Conservation (phyloP, 768 basidiomycete genomes). For the Suillus ampliporus region DNA sequence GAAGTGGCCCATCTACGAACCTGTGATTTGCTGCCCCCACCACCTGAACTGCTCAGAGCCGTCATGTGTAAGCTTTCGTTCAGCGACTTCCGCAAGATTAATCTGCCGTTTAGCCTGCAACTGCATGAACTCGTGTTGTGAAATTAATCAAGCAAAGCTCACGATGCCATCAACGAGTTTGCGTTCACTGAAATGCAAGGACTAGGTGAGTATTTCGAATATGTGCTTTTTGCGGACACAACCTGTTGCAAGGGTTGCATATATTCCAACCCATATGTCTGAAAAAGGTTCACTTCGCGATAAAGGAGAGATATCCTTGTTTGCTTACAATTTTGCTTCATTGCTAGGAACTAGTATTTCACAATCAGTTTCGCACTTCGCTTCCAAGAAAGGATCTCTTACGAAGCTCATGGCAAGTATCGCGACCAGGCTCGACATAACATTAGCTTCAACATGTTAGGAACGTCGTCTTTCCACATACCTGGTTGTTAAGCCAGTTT, state of each 20-base stretch:
- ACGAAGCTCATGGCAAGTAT: neutral
- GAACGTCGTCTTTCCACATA: neutral
- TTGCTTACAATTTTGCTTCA: slow-evolving; percentile 6
- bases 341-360: neutral
- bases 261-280: slow-evolving; percentile 10
- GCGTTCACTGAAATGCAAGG: neutral
- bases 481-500: slow-evolving; percentile 11
- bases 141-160: neutral
- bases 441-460: neutral
- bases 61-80: neutral
- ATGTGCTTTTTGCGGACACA: neutral
- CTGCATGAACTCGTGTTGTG: neutral
- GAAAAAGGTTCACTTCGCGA: neutral
- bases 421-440: neutral
- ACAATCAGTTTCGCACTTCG: neutral
- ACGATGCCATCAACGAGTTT: slow-evolving; percentile 6
- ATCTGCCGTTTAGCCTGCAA: slow-evolving; percentile 6
- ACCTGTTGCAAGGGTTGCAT: neutral
- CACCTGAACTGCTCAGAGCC: neutral
- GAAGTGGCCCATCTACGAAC: neutral
- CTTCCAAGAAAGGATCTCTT: neutral
- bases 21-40: neutral
- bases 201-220: neutral
- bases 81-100: neutral
- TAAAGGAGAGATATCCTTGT: neutral